These are phyloP conservation scores for Ganoderma meredithae DNA, from an alignment of 1,284 basidiomycete genomes.

Conservation along the genomic window DNA sequence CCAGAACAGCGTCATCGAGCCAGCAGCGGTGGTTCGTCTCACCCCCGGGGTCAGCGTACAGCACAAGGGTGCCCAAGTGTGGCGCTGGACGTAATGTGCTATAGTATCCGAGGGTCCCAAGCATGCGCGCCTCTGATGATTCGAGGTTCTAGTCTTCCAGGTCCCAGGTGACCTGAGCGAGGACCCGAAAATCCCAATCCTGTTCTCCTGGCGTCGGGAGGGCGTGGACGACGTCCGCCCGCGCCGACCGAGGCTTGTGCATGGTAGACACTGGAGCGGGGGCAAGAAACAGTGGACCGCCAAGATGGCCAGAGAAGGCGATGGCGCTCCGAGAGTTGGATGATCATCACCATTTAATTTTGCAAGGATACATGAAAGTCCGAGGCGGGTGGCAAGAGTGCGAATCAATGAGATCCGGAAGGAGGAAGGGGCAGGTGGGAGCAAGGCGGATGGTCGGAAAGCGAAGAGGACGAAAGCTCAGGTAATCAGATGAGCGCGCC, in stretches of 20 bases:
- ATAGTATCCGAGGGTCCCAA: neutral
- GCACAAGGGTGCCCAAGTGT: neutral
- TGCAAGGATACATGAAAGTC: constrained; percentile 1
- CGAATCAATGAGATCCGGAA: constrained; percentile 23
- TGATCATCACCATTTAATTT: neutral
- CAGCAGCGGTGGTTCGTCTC: neutral
- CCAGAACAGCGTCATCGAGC: neutral
- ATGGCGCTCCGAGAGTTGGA: neutral
- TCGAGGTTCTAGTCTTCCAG: neutral
- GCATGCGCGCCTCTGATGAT: constrained; percentile 2
- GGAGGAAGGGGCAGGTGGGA: constrained; percentile 12
- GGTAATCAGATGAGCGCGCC: constrained; percentile 29
- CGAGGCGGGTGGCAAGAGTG: constrained; percentile 1
- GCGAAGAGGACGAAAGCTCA: constrained; percentile 27
- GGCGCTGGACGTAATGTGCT: neutral
- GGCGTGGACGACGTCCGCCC: neutral
- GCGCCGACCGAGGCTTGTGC: neutral
- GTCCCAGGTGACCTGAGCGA: neutral
- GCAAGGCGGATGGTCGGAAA: constrained; percentile 17
- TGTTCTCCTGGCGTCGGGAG: neutral
- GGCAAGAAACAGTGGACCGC: neutral
- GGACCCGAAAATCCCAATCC: neutral
- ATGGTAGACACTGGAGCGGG: neutral
- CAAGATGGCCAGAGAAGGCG: constrained; percentile 2
- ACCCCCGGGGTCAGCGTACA: neutral